Evolutionary conservation across 2,329 filamentous ascomycete species (phyloP), one percentile per base, ranked within the genome.

Genomic region (Pyrenophora tritici-repentis): DNA sequence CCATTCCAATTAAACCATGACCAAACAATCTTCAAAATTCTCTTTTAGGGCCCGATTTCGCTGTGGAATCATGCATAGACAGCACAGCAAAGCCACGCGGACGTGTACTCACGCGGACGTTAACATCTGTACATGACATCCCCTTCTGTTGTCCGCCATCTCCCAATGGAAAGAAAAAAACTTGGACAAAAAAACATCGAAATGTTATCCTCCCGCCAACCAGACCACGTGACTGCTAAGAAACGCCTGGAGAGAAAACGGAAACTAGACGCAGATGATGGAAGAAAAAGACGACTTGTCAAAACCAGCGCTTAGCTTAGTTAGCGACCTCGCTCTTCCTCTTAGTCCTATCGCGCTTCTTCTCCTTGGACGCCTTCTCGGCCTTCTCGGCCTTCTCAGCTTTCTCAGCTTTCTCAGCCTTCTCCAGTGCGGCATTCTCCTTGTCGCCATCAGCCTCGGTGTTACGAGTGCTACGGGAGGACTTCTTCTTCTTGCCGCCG

Each of bases 271-370:
- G 6, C 3, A 43, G n/a, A 31, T 13, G 13, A 20, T 20, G 18
- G 18, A 20, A 20, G 18, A 47, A 31, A 31, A 24, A 35, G 17
- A 14, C 18, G 14, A 32, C 45, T 57, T 62, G 70, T 20, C 61
- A 51, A 44, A 62, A 54, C 22, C 18, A 20, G 18, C 3, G 18
- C 18, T 20, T 20, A 47, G 53, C 39, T 44, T 4, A 24, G 8
- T 24, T 24, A 13, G 26, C 26, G 26, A 12, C 66, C 55, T 71
- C 70, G 53, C 61, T 63, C 67, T 73, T 73, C 38, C 67, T 57
- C 66, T 73, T 73, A 35, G 50, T 62, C 6, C 68, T 58, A 35
- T 71, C 68, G 5, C 68, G 58, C 66, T 72, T 73, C 61, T 69
- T 63, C 53, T 68, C 67, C 40, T 63, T 55, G 32, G 32, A 35